Evolutionary conservation across 164 flowering plant species (phyloP), one percentile per base, ranked within the genome.

Genomic region (Annona cherimola): DNA sequence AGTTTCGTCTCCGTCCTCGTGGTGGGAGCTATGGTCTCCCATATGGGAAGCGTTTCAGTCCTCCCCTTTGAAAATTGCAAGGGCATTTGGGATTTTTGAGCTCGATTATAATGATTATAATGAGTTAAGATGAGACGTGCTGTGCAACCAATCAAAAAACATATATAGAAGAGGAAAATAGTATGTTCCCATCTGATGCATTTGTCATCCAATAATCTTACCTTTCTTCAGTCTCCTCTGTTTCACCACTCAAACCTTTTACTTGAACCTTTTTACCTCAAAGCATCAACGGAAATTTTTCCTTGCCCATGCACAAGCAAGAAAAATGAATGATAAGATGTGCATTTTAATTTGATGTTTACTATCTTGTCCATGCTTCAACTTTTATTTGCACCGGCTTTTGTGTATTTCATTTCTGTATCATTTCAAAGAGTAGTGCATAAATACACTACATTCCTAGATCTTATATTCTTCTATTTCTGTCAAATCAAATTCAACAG

Each of bases 401-500:
- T 66, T 18, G 4, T 14, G 7, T 42, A 16, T 4, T 66, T 42
- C 9, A 19, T 61, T 61, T 61, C 5, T 61, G 18, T 4, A 9
- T 11, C 18, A 2, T 9, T 61, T 20, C 35, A 6, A 18, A 3
- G 63, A 20, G 35, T 61, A 6, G 9, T 50, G 14, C 16, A 7
- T 12, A 7, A 6, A 68, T 4, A 26, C 18, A 4, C 61, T 44
- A 19, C 19, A 20, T 20, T 69, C 14, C 35, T 18, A 18, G 44
- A 45, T 19, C 55, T 67, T 67, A 43, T 69, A 43, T 62, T 64
- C 57, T 26, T 26, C 35, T 26, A 26, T 26, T 26, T 26, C 35
- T 26, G 35, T 45, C 20, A 55, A 0, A 64, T 43, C 70, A 64
- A 50, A 39, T 50, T 68, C 50, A 35, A 69, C 78, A 91, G 98